Evolutionary conservation across 2,329 filamentous ascomycete species (phyloP).

Genomic region (Monosporascus sp.): DNA sequence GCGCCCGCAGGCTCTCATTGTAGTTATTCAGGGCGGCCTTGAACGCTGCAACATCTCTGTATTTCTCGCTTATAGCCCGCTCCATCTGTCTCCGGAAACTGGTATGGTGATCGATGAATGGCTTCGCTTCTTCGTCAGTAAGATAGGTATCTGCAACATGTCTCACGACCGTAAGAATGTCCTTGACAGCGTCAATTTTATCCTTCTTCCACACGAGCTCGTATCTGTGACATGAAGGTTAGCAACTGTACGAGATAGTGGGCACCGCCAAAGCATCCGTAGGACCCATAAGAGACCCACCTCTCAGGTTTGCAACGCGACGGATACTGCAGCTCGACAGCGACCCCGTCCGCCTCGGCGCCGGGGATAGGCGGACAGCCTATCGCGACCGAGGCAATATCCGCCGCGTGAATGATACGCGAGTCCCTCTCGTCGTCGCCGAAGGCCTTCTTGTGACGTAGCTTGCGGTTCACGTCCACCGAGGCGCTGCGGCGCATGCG

Average conservation of each 20-base stretch:
- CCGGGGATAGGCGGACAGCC: slow-evolving; percentile 47
- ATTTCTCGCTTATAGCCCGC: slow-evolving; percentile 63
- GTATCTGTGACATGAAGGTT: slow-evolving; percentile 42
- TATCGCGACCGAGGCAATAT: slow-evolving; percentile 46
- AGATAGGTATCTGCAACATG: slow-evolving; percentile 73
- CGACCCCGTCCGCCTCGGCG: slow-evolving; percentile 46
- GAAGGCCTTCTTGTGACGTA: slow-evolving; percentile 42
- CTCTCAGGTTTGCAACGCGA: slow-evolving; percentile 64
- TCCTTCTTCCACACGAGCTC: slow-evolving; percentile 75
- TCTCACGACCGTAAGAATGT: slow-evolving; percentile 65
- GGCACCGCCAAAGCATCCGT: slow-evolving; percentile 1
- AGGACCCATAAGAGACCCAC: slow-evolving; percentile 33
- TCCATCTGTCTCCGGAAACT: slow-evolving; percentile 75
- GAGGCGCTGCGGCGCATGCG: slow-evolving; percentile 39
- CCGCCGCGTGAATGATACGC: slow-evolving; percentile 52
- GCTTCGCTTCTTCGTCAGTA: slow-evolving; percentile 59
- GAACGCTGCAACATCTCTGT: slow-evolving; percentile 62
- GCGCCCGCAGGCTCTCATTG: slow-evolving; percentile 62
- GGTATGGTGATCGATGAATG: slow-evolving; percentile 64
- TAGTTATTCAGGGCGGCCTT: slow-evolving; percentile 68
- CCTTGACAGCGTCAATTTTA: slow-evolving; percentile 69
- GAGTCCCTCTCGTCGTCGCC: slow-evolving; percentile 35
- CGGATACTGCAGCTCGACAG: slow-evolving; percentile 77
- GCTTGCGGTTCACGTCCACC: slow-evolving; percentile 40
- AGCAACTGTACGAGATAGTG: slow-evolving; percentile 7